phyloP scores from a whole-genome alignment of 768 basidiomycete genomes.

The Tricholoma sp. region DNA sequence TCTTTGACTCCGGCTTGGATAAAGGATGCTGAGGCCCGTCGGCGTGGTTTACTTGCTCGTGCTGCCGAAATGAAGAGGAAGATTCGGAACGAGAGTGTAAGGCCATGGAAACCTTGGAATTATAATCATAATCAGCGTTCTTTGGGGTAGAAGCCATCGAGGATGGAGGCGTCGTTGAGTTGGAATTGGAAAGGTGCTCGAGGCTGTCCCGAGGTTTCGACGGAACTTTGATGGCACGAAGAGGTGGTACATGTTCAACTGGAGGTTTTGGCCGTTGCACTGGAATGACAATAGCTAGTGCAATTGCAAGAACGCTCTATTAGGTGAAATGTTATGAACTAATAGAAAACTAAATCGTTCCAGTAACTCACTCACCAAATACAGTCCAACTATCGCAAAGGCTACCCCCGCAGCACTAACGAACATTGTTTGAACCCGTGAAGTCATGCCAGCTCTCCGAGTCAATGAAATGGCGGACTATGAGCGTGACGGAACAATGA shows the following conservation, averaged over 20 bases:
- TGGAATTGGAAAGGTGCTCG: background rate
- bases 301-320: conserved; percentile 29
- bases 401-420: conserved; percentile 28
- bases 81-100: background rate
- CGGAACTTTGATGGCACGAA: background rate
- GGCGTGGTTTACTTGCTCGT: background rate
- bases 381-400: conserved; percentile 30
- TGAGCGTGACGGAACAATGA: background rate
- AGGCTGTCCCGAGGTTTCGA: conserved; percentile 2
- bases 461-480: conserved; percentile 8
- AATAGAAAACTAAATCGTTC: background rate
- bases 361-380: conserved; percentile 28
- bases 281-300: conserved; percentile 14
- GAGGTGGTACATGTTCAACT: background rate
- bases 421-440: conserved; percentile 17
- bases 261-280: background rate
- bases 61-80: background rate
- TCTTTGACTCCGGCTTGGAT: conserved; percentile 8
- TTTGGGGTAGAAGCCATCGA: background rate
- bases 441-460: background rate
- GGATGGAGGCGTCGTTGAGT: background rate
- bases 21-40: background rate
- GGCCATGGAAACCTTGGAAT: background rate
- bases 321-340: background rate
- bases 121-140: background rate